Conservation (phyloP, 176 grass and related monocot species). For the Chrysopogon serrulatus region DNA sequence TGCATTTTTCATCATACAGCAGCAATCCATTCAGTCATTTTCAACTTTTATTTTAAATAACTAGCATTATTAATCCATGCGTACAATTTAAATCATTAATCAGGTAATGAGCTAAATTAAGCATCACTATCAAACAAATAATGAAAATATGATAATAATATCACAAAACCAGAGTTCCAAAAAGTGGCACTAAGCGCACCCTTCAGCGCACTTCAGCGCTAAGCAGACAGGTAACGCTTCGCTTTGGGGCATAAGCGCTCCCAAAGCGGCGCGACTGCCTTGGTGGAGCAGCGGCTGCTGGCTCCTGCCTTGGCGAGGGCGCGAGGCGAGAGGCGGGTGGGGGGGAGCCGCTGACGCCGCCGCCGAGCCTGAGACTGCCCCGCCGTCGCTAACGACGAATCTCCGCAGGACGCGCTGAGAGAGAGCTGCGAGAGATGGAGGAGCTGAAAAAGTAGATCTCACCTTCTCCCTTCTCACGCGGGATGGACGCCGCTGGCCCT, state of each 20-base stretch:
- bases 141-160: background rate
- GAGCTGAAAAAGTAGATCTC: background rate
- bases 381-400: too few relatives aligned
- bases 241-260: too few relatives aligned
- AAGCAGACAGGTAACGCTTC: too few relatives aligned
- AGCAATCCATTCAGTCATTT: background rate
- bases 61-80: background rate
- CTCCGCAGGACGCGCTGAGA: too few relatives aligned
- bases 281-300: background rate
- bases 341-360: too few relatives aligned
- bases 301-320: too few relatives aligned
- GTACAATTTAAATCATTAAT: background rate
- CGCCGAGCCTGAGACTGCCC: too few relatives aligned
- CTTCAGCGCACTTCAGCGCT: too few relatives aligned
- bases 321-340: too few relatives aligned
- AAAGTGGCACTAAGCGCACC: background rate
- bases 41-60: background rate
- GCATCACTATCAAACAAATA: background rate
- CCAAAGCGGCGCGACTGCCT: too few relatives aligned
- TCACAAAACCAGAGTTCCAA: background rate
- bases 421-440: too few relatives aligned
- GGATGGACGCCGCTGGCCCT: background rate
- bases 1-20: background rate
- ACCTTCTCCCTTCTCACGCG: background rate
- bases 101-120: background rate